phyloP scores from a whole-genome alignment of 2,329 filamentous ascomycete species.

The Alternaria hordeiaustralica region DNA sequence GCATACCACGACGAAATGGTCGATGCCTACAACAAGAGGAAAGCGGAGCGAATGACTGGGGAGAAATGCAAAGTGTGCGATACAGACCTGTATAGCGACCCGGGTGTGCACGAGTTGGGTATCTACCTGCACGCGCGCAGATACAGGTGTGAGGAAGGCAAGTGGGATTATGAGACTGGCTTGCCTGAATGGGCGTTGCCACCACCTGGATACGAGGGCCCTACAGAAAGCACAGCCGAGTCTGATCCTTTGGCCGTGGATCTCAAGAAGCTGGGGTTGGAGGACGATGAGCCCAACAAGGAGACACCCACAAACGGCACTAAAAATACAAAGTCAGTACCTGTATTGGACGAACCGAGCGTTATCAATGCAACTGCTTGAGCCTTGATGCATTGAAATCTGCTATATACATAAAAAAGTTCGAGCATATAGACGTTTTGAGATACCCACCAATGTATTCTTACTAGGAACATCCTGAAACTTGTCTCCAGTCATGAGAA shows the following conservation, averaged over 20 bases:
- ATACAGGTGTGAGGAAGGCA: constrained; percentile 82
- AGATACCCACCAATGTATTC: constrained; percentile 14
- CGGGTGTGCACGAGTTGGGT: constrained; percentile 85
- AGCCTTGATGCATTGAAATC: neutral
- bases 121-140: constrained; percentile 92
- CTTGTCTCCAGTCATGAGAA: neutral
- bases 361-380: neutral
- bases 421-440: neutral
- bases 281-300: constrained; percentile 23
- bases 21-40: constrained; percentile 84
- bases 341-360: neutral
- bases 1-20: constrained; percentile 96
- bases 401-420: neutral
- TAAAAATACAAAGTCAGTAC: neutral
- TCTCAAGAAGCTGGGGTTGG: constrained; percentile 49
- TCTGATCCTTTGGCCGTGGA: constrained; percentile 55
- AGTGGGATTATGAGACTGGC: constrained; percentile 86
- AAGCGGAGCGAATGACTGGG: constrained; percentile 93
- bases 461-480: neutral
- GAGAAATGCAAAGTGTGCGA: constrained; percentile 80
- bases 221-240: constrained; percentile 66
- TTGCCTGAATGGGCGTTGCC: constrained; percentile 88
- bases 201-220: constrained; percentile 73
- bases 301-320: neutral
- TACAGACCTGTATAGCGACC: constrained; percentile 91